A percentile compares a stretch with the other conserved stretches of the same genome.
phyloP scores from a whole-genome alignment of 495 filamentous ascomycete genomes.

The Pyrenula aspistea region DNA sequence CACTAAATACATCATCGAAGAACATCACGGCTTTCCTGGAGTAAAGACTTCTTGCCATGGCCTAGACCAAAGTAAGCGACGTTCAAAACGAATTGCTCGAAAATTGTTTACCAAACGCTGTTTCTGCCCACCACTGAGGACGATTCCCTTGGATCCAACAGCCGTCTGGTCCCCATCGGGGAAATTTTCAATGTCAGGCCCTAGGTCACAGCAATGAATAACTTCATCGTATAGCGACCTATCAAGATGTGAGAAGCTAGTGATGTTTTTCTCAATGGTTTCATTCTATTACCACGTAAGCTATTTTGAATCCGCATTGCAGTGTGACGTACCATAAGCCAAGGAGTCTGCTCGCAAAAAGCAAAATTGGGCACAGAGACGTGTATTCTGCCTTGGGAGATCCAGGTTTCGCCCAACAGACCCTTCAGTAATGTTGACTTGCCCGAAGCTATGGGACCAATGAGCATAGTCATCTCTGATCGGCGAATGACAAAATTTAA shows the following conservation, averaged over 20 bases:
- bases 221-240: slow-evolving; percentile 49
- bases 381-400: slow-evolving; percentile 26
- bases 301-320: neutral
- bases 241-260: slow-evolving; percentile 40
- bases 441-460: slow-evolving; percentile 49
- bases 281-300: slow-evolving; percentile 35
- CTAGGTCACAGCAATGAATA: slow-evolving; percentile 51
- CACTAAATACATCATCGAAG: slow-evolving; percentile 49
- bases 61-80: slow-evolving; percentile 17
- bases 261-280: slow-evolving; percentile 45
- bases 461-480: slow-evolving; percentile 34
- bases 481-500: slow-evolving; percentile 27
- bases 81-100: neutral
- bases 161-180: slow-evolving; percentile 44
- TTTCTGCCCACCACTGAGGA: slow-evolving; percentile 54
- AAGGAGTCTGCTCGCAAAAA: slow-evolving; percentile 39
- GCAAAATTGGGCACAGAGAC: slow-evolving; percentile 28
- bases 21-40: slow-evolving; percentile 38
- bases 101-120: slow-evolving; percentile 32
- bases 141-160: slow-evolving; percentile 52
- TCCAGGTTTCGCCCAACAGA: slow-evolving; percentile 42
- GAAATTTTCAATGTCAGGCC: slow-evolving; percentile 40
- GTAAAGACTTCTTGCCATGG: slow-evolving; percentile 46
- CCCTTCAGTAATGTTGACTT: slow-evolving; percentile 48
- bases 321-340: slow-evolving; percentile 23